phyloP scores from a whole-genome alignment of 2,329 filamentous ascomycete species.

The Hysterium pulicare region DNA sequence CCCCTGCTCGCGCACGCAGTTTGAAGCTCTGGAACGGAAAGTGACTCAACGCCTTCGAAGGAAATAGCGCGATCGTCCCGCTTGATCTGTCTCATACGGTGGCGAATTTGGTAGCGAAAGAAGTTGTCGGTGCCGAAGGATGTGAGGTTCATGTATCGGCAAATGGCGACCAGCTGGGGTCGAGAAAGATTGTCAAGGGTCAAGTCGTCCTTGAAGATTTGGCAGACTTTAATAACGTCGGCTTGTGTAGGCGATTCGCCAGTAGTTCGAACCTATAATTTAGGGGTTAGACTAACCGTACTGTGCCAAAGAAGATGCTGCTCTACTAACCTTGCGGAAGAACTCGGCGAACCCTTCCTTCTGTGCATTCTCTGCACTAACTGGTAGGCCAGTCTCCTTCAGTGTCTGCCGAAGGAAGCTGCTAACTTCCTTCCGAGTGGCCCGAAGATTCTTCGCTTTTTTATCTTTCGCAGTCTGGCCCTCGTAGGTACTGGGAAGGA shows the following conservation, averaged over 20 bases:
- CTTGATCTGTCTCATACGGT: slow-evolving; percentile 99
- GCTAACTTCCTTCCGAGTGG: slow-evolving; percentile 91
- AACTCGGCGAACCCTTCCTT: slow-evolving; percentile 94
- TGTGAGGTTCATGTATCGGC: slow-evolving; percentile 96
- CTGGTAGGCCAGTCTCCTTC: slow-evolving; percentile 85
- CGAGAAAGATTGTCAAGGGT: slow-evolving; percentile 95
- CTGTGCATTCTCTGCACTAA: slow-evolving; percentile 79
- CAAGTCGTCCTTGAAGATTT: slow-evolving; percentile 96
- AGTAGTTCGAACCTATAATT: slow-evolving; percentile 60
- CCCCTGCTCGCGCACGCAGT: slow-evolving; percentile 88
- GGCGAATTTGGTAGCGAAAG: slow-evolving; percentile 93
- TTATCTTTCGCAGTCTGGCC: slow-evolving; percentile 84
- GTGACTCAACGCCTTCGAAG: slow-evolving; percentile 87
- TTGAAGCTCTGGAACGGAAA: slow-evolving; percentile 92
- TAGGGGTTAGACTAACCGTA: slow-evolving; percentile 12
- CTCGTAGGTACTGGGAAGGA: slow-evolving; percentile 96
- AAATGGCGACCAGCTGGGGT: slow-evolving; percentile 95
- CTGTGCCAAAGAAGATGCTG: background rate
- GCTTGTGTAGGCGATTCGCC: slow-evolving; percentile 83
- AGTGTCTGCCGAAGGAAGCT: slow-evolving; percentile 83
- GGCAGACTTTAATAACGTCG: slow-evolving; percentile 98
- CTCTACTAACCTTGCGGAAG: slow-evolving; percentile 75
- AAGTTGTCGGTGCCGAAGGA: slow-evolving; percentile 97
- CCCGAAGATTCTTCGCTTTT: slow-evolving; percentile 77
- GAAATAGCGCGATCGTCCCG: slow-evolving; percentile 92